phyloP scores from a whole-genome alignment of 495 filamentous ascomycete genomes.

The Pseudotulostoma volvatum region DNA sequence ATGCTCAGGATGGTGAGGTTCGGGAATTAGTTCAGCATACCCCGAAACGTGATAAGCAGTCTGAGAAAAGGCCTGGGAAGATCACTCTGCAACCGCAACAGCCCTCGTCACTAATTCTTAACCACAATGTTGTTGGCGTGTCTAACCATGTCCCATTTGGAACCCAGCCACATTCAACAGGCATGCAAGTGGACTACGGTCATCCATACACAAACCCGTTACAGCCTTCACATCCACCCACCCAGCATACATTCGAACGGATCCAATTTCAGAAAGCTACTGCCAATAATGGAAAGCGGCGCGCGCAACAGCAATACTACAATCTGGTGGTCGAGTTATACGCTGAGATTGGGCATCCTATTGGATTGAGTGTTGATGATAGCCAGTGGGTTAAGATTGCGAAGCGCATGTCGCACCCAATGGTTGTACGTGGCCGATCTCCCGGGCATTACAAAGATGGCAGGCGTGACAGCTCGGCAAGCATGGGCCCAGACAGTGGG shows the following conservation, averaged over 20 bases:
- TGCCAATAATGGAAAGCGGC: constrained; percentile 85
- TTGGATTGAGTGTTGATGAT: constrained; percentile 22
- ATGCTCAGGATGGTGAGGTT: constrained; percentile 55
- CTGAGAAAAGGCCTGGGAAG: constrained; percentile 59
- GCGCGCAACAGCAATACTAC: constrained; percentile 88
- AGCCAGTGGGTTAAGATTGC: constrained; percentile 60
- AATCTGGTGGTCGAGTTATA: constrained; percentile 81
- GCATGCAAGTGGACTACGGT: constrained; percentile 24
- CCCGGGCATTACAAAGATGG: constrained; percentile 88
- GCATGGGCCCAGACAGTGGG: constrained; percentile 53
- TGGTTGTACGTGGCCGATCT: constrained; percentile 86
- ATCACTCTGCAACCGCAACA: constrained; percentile 52
- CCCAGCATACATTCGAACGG: constrained; percentile 59
- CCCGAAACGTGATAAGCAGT: constrained; percentile 86
- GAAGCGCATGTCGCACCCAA: constrained; percentile 57
- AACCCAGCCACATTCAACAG: constrained; percentile 14
- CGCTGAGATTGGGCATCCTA: constrained; percentile 44
- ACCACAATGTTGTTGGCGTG: constrained; percentile 8
- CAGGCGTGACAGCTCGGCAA: constrained; percentile 51
- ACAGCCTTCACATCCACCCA: constrained; percentile 25
- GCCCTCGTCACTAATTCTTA: constrained; percentile 28
- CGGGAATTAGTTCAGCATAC: constrained; percentile 91
- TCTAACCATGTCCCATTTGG: constrained; percentile 15
- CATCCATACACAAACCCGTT: constrained; percentile 17
- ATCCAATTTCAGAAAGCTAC: constrained; percentile 96